A percentile compares a stretch with the other conserved stretches of the same genome.
phyloP scores from a whole-genome alignment of 768 basidiomycete species.

The Piloderma croceum region DNA sequence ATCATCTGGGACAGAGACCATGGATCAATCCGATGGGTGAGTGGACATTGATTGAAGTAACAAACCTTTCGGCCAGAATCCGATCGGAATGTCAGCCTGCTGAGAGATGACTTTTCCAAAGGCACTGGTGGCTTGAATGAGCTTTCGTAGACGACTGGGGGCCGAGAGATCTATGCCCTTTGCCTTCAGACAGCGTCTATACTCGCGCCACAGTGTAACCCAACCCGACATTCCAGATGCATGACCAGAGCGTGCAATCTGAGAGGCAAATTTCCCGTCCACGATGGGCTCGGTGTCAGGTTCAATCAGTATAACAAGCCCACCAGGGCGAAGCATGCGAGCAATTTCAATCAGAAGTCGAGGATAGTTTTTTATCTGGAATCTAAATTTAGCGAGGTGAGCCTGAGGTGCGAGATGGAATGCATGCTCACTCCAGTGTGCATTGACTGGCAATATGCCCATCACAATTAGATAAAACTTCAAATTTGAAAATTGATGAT shows the following conservation, averaged over 20 bases:
- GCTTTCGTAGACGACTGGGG: conserved; percentile 46
- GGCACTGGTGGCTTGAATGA: conserved; percentile 42
- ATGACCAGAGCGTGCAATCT: conserved; percentile 25
- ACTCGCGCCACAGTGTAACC: conserved; percentile 60
- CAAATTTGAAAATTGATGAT: conserved; percentile 51
- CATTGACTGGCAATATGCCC: no score
- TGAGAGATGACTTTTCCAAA: conserved; percentile 53
- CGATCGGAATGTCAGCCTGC: conserved; percentile 61
- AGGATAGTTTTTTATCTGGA: conserved; percentile 57
- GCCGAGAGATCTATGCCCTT: conserved; percentile 53
- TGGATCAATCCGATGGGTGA: conserved; percentile 6
- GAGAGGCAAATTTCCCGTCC: conserved; percentile 37
- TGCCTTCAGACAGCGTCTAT: conserved; percentile 46
- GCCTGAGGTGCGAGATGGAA: neutral
- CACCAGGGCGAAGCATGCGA: conserved; percentile 65
- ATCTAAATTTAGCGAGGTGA: no score
- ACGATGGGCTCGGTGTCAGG: conserved; percentile 48
- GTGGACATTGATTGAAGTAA: conserved; percentile 5
- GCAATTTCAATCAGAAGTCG: conserved; percentile 55
- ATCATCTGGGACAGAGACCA: conserved; percentile 36
- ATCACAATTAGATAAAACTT: no score
- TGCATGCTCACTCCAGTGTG: conserved; percentile 3
- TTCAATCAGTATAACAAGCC: conserved; percentile 63
- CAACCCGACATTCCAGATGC: conserved; percentile 48
- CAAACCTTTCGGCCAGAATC: conserved; percentile 62